Conservation (phyloP, 2,329 filamentous ascomycete species). For the Madurella mycetomatis region DNA sequence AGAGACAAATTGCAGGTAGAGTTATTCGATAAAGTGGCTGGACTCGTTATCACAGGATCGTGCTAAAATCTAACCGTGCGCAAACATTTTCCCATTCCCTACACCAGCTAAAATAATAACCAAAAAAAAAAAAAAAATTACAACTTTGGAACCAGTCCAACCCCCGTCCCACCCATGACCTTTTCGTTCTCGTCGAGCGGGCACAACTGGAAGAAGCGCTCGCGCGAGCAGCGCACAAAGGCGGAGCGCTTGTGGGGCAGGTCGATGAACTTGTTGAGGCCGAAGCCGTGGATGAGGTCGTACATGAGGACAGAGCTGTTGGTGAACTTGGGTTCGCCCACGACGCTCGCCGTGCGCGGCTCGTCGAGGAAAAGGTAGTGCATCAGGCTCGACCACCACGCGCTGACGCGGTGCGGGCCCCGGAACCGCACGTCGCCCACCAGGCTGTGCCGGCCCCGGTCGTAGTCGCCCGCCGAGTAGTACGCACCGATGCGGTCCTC, state of each 20-base stretch:
- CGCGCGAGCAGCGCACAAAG: constrained; percentile 59
- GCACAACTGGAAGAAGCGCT: constrained; percentile 66
- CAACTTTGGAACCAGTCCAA: constrained; percentile 52
- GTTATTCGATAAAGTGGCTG: too few relatives aligned
- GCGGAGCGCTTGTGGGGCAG: constrained; percentile 68
- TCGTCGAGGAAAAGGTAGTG: constrained; percentile 61
- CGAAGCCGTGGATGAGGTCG: constrained; percentile 69
- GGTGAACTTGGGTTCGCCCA: constrained; percentile 69
- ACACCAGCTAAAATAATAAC: too few relatives aligned
- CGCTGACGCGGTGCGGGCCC: constrained; percentile 56
- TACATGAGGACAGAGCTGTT: constrained; percentile 68
- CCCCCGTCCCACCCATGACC: constrained; percentile 49
- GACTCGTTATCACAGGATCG: too few relatives aligned
- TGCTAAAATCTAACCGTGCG: too few relatives aligned
- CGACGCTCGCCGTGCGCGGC: constrained; percentile 51
- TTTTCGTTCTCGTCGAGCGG: constrained; percentile 55
- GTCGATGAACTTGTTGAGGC: constrained; percentile 68
- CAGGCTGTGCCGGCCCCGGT: constrained; percentile 55
- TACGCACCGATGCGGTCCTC: constrained; percentile 55
- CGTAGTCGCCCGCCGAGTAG: constrained; percentile 52
- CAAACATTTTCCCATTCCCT: too few relatives aligned
- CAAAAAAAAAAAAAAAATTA: constrained; percentile 27
- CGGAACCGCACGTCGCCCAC: constrained; percentile 57
- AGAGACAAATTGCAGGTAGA: too few relatives aligned
- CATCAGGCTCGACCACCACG: constrained; percentile 59